Evolutionary conservation across 164 flowering plant genomes (phyloP), one percentile per base, ranked within the genome.

Genomic region (Houttuynia cordata): DNA sequence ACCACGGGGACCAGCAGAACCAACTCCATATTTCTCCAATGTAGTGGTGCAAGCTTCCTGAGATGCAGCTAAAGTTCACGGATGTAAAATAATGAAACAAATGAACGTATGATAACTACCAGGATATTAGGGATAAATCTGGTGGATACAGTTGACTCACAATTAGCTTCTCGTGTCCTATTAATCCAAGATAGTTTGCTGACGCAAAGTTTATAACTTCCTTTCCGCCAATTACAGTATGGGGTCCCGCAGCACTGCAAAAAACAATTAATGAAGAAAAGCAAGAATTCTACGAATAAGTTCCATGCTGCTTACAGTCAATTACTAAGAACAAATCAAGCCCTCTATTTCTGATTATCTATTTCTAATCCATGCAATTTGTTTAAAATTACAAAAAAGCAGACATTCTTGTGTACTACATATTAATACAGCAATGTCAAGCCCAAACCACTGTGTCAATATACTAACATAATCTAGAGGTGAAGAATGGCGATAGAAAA

Each of bases 1-100:
- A 34, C 97, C 86, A 73, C 99, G 96, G 61, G 99, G 97, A 69
- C 99, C 99, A 79, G 96, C 90, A 66, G 99, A 93, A 65, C 97
- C 97, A 75, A 90, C 97, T 71, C 99, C 99, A 75, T 88, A 93
- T 73, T 88, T 94, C 74, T 90, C 91, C 73, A 94, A 68, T 19
- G 99, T 73, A 62, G 83, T 66, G 2, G 88, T 88, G 74, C 97
- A 88, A 40, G 95, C 88, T 7, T 87, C 91, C 99, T 94, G 83
- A 61, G 42, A 62, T 51, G 56, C 57, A 60, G 51, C 10, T 8
- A 45, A n/a, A 22, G 63, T n/a, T 57, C 51, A 58, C 59, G 61
- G 53, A 14, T 40, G 20, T 49, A 8, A 10, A 24, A 42, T 63
- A 10, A 57, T n/a, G n/a, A n/a, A n/a, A n/a, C n/a, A 25, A 24